These are phyloP conservation scores for Agrostemma githago DNA, from an alignment of 148 eudicot species.

Conservation along the genomic window DNA sequence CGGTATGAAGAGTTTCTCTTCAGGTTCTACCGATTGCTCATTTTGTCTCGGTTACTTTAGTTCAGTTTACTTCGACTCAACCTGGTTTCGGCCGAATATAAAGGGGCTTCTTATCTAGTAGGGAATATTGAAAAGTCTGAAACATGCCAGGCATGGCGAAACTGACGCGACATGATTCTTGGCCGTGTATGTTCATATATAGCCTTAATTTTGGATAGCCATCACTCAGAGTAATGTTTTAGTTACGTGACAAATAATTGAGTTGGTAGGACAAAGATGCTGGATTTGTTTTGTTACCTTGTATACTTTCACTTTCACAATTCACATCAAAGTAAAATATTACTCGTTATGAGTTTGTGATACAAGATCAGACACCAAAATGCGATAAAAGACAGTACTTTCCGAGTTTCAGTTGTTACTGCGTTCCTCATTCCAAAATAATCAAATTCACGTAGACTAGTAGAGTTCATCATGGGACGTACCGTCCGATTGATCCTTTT, in stretches of 20 bases:
- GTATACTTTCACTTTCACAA: not conserved
- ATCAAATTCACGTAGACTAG: too few species aligned
- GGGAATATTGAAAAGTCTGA: not conserved
- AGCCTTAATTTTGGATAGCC: not conserved
- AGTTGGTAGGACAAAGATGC: not conserved
- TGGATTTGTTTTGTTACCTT: not conserved
- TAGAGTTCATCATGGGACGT: too few species aligned
- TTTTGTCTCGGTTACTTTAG: too few species aligned
- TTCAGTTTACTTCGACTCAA: too few species aligned
- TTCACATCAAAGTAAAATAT: not conserved
- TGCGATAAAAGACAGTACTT: too few species aligned
- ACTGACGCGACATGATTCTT: not conserved
- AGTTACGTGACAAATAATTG: not conserved
- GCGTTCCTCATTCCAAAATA: too few species aligned
- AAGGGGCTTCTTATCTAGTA: too few species aligned
- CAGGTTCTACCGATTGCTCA: not conserved
- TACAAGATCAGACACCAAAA: too few species aligned
- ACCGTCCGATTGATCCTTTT: too few species aligned
- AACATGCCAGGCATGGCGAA: not conserved
- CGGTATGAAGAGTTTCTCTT: constrained; percentile 4
- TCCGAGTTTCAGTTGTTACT: too few species aligned
- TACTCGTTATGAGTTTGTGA: too few species aligned
- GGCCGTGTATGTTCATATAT: not conserved
- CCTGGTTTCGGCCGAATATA: too few species aligned
- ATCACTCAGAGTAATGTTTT: not conserved